Conservation (phyloP, 2,329 filamentous ascomycete species). For the Aspergillus ustus region DNA sequence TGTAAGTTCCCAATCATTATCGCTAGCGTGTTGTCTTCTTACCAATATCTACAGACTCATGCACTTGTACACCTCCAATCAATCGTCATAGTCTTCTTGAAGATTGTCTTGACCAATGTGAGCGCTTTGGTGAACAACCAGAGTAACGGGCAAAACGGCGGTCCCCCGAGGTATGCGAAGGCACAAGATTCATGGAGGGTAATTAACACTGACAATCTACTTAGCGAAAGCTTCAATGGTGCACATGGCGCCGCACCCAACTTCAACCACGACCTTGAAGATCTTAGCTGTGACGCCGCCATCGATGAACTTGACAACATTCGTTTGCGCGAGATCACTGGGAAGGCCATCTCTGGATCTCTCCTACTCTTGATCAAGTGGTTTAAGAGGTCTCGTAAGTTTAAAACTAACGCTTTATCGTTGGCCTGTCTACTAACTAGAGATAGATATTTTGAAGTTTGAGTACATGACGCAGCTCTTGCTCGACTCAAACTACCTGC, state of each 20-base stretch:
- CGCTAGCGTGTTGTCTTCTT: not conserved
- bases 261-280: slow-evolving; percentile 24
- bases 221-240: slow-evolving; percentile 32
- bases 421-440: slow-evolving; percentile 13
- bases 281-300: slow-evolving; percentile 39
- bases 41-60: slow-evolving; percentile 58
- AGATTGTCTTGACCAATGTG: slow-evolving; percentile 84
- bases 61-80: slow-evolving; percentile 88
- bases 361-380: slow-evolving; percentile 90
- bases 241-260: slow-evolving; percentile 31
- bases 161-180: slow-evolving; percentile 53
- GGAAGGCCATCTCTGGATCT: slow-evolving; percentile 89
- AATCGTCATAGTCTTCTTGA: slow-evolving; percentile 87
- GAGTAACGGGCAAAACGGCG: slow-evolving; percentile 49
- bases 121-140: slow-evolving; percentile 78
- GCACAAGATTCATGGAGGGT: not conserved
- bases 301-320: slow-evolving; percentile 81
- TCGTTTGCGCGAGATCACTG: slow-evolving; percentile 81
- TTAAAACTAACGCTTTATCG: not conserved
- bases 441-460: slow-evolving; percentile 84
- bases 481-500: slow-evolving; percentile 93
- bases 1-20: slow-evolving; percentile 57
- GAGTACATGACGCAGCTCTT: slow-evolving; percentile 94
- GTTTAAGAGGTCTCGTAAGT: slow-evolving; percentile 91
- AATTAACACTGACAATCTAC: not conserved